Percentiles rank a stretch among this genome's conserved stretches.
Evolutionary conservation across 495 filamentous ascomycete genomes (phyloP).

Genomic region (Hypoxylon lienhwacheense): DNA sequence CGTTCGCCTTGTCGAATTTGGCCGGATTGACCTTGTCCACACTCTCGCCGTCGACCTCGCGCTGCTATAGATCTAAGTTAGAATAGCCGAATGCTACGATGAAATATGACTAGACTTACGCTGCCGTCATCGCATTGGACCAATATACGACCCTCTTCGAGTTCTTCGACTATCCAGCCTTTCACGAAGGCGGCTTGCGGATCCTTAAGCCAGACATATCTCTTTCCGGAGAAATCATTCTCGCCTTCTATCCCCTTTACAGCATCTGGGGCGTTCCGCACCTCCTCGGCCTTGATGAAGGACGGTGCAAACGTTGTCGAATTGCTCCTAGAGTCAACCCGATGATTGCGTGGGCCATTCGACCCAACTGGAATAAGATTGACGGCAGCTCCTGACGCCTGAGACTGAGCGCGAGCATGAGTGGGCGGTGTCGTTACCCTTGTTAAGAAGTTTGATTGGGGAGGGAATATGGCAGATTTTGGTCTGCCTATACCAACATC

Average conservation of each 20-base stretch:
- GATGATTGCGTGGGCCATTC: conserved; percentile 47
- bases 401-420: conserved; percentile 49
- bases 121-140: conserved; percentile 95
- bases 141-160: conserved; percentile 64
- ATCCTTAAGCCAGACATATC: conserved; percentile 97
- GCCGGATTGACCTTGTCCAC: conserved; percentile 99
- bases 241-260: conserved; percentile 85
- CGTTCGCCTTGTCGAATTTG: conserved; percentile 98
- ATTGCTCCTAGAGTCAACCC: conserved; percentile 64
- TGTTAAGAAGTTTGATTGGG: conserved; percentile 52
- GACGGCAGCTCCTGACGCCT: conserved; percentile 35
- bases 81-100: background rate
- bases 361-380: conserved; percentile 38
- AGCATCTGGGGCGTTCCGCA: conserved; percentile 64
- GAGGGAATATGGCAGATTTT: conserved; percentile 68
- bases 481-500: conserved; percentile 66
- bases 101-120: conserved; percentile 53
- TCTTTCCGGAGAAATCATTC: conserved; percentile 97
- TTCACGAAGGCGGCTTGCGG: conserved; percentile 84
- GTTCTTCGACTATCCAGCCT: conserved; percentile 86
- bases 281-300: conserved; percentile 86
- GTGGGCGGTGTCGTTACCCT: conserved; percentile 39
- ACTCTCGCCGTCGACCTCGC: conserved; percentile 76
- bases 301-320: conserved; percentile 89
- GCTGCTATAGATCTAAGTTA: conserved; percentile 62